Percentiles rank a stretch among this genome's conserved stretches.
phyloP scores from a whole-genome alignment of 441 rosid genomes.

The Geranium incanum region DNA sequence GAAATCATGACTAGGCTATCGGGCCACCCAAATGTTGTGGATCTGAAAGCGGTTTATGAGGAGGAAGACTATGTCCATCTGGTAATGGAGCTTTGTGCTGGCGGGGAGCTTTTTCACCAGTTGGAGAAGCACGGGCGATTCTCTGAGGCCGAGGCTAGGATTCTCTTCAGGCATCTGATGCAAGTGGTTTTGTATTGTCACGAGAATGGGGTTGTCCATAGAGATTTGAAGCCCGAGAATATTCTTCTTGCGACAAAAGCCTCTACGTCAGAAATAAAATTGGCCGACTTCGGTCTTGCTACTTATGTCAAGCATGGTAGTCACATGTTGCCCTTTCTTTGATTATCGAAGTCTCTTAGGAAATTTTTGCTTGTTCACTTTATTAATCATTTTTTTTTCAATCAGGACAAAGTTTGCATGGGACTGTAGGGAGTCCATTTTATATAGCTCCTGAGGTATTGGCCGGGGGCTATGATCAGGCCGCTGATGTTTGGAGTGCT shows the following conservation, averaged over 20 bases:
- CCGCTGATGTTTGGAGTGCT: conserved; percentile 69
- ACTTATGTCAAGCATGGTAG: conserved; percentile 53
- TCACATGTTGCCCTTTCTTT: conserved; percentile 9
- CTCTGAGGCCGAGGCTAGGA: conserved; percentile 47
- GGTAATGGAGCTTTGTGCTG: conserved; percentile 78
- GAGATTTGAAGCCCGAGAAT: conserved; percentile 68
- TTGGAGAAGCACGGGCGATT: conserved; percentile 52
- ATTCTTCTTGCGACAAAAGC: conserved; percentile 52
- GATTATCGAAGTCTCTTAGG: conserved; percentile 1
- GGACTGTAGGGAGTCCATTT: conserved; percentile 68
- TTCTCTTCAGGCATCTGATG: conserved; percentile 55
- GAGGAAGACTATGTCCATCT: conserved; percentile 53
- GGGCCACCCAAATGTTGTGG: conserved; percentile 65
- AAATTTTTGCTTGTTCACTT: conserved; percentile 10
- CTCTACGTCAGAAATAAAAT: conserved; percentile 49
- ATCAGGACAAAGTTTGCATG: conserved; percentile 49
- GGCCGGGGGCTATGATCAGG: conserved; percentile 55
- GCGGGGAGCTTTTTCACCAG: conserved; percentile 59
- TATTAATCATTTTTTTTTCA: conserved; percentile 17
- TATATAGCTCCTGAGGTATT: conserved; percentile 71
- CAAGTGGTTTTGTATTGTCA: conserved; percentile 55
- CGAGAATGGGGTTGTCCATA: conserved; percentile 55
- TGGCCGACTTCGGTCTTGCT: conserved; percentile 73
- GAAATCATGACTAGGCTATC: conserved; percentile 61
- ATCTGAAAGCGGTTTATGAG: conserved; percentile 64